Evolutionary conservation across 805 yeast genomes (phyloP), one percentile per base, ranked within the genome.

Genomic region (Maudiozyma bulderi): DNA sequence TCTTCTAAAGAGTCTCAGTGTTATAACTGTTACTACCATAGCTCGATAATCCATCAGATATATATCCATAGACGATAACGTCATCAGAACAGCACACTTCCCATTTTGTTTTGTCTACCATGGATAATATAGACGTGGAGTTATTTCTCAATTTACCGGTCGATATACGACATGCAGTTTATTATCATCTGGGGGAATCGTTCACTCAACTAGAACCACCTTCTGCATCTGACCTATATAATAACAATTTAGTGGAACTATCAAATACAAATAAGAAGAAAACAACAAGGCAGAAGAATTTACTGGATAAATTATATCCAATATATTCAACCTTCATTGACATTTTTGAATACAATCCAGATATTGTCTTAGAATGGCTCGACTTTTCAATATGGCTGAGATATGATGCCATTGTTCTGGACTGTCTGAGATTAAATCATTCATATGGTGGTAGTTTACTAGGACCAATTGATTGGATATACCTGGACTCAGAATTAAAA

Each of bases 351-450:
- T 56, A 61, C 43, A 42, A 54, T n/a, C 58, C 58, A 1, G 49
- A 49, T 6, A 45, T 62, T 20, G 46, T 62, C 3, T 50, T 48
- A 11, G 31, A 49, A 11, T 65, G 68, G 67, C 44, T 61, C 5
- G 51, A 51, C 6, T 58, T 54, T 46, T 50, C 61, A 3, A 40
- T 54, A 2, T 60, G 65, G 62, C 44, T 64, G 15, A 46, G 63
- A 14, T 64, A 59, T 47, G 69, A 65, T 49, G 48, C 59, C 11
- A 51, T 65, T n/a, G 52, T 59, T 10, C 46, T 62, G 37, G 69
- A 65, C 50, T 56, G 59, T 44, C 39, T 65, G 32, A 45, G 65
- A 33, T 11, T 64, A 8, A 60, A 61, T 43, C 61, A 58, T 42
- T 46, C 48, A 3, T 57, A 56, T 47, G 59, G 51, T 13, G 65